Conservation (phyloP, 2,329 filamentous ascomycete species). For the Xylariales sp. region DNA sequence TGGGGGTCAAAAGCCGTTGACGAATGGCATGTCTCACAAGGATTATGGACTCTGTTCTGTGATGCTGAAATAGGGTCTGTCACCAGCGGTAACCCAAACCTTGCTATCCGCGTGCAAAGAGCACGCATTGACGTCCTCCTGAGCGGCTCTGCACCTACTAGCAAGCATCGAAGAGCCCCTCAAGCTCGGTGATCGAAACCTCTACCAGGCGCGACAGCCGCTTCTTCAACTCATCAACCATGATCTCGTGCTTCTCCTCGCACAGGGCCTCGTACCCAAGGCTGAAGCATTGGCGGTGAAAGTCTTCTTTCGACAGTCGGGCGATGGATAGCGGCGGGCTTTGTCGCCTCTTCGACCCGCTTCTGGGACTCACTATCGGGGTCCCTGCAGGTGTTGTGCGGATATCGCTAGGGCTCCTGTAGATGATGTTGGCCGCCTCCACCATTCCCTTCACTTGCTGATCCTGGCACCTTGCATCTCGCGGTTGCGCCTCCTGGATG, state of each 20-base stretch:
- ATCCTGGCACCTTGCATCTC: not conserved
- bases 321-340: not conserved
- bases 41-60: too few species aligned
- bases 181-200: constrained; percentile 24
- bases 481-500: constrained; percentile 17
- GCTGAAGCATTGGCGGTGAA: not conserved
- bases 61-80: too few species aligned
- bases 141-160: too few species aligned
- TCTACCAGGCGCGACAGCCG: constrained; percentile 24
- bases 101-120: too few species aligned
- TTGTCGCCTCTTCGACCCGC: constrained; percentile 1
- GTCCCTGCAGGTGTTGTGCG: not conserved
- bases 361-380: not conserved
- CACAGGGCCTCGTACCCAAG: not conserved
- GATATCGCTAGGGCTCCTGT: not conserved
- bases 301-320: not conserved
- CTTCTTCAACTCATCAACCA: constrained; percentile 26
- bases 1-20: too few species aligned
- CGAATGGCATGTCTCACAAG: too few species aligned
- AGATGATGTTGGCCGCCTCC: not conserved
- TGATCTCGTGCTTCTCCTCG: constrained; percentile 18
- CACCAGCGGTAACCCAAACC: too few species aligned
- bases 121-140: too few species aligned
- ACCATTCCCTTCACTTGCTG: not conserved
- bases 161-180: constrained; percentile 22